Percentiles rank a stretch among this genome's conserved stretches.
These are phyloP conservation scores for Phragmites australis DNA, from an alignment of 176 grass and related monocot species.

Conservation along the genomic window DNA sequence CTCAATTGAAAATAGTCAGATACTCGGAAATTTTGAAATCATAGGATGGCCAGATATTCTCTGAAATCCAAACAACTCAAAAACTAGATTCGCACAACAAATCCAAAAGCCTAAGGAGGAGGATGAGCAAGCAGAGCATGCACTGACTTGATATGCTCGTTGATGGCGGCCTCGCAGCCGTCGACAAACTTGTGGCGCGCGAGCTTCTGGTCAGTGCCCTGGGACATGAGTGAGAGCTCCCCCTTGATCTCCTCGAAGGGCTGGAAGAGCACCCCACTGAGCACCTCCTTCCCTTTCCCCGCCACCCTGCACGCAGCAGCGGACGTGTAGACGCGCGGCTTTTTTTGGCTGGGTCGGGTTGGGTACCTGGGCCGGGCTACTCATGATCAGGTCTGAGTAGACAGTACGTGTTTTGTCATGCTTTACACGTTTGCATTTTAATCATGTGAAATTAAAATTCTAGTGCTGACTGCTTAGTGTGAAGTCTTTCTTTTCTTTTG, in stretches of 20 bases:
- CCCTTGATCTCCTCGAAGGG: slow-evolving; percentile 85
- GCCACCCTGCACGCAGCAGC: slow-evolving; percentile 24
- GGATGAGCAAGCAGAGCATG: neutral
- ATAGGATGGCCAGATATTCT: neutral
- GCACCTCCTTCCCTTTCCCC: slow-evolving; percentile 39
- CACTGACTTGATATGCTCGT: slow-evolving; percentile 84
- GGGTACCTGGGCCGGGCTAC: too few relatives aligned
- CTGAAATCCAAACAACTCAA: neutral
- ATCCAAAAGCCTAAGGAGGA: neutral
- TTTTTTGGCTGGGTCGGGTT: too few relatives aligned
- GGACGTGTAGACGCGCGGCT: too few relatives aligned
- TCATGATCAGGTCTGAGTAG: too few relatives aligned
- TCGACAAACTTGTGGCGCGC: slow-evolving; percentile 70
- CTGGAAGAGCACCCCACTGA: slow-evolving; percentile 69
- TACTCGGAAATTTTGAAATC: too few relatives aligned
- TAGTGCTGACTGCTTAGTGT: neutral
- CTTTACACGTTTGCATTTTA: slow-evolving; percentile 19
- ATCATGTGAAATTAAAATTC: neutral
- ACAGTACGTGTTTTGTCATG: too few relatives aligned
- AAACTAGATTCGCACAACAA: neutral
- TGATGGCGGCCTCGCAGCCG: slow-evolving; percentile 77
- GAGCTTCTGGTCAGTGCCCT: slow-evolving; percentile 51
- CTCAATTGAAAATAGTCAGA: neutral
- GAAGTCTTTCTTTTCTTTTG: too few relatives aligned
- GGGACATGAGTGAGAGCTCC: slow-evolving; percentile 66